These are phyloP conservation scores for Beverwykella pulmonaria DNA, from an alignment of 495 filamentous ascomycete genomes.

Conservation along the genomic window DNA sequence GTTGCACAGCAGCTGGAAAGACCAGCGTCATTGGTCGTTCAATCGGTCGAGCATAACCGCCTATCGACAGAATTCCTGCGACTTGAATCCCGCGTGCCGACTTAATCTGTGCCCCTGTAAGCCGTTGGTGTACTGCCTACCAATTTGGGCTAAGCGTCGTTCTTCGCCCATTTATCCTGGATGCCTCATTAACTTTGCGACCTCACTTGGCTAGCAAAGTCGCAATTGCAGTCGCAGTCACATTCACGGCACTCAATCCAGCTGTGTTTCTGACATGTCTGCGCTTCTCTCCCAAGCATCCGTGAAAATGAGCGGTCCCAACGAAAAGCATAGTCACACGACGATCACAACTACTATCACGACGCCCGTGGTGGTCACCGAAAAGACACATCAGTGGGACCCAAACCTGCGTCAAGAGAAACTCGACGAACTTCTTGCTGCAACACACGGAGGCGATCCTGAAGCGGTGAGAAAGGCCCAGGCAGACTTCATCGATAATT, in stretches of 20 bases:
- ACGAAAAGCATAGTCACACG: constrained; percentile 1
- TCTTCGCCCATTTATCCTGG: neutral
- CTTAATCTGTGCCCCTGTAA: neutral
- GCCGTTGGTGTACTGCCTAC: neutral
- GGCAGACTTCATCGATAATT: constrained; percentile 62
- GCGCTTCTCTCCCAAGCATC: neutral
- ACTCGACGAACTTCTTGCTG: constrained; percentile 61
- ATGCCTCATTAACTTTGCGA: neutral
- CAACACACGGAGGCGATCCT: constrained; percentile 57
- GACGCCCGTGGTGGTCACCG: constrained; percentile 47
- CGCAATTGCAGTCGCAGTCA: neutral
- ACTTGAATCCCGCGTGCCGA: neutral
- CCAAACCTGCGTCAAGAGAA: constrained; percentile 68
- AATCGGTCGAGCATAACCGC: too few relatives aligned
- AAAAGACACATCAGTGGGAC: constrained; percentile 67
- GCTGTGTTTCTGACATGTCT: neutral
- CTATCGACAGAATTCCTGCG: neutral
- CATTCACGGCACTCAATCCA: too few relatives aligned
- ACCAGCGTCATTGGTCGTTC: too few relatives aligned
- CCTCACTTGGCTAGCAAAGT: too few relatives aligned
- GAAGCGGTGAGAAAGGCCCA: constrained; percentile 54
- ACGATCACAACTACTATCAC: neutral
- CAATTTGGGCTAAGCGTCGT: neutral
- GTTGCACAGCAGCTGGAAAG: too few relatives aligned
- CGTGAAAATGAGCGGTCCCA: neutral